A percentile compares a stretch with the other conserved stretches of the same genome.
Conservation (phyloP, 164 flowering plant genomes). For the Tetracentron sinense region DNA sequence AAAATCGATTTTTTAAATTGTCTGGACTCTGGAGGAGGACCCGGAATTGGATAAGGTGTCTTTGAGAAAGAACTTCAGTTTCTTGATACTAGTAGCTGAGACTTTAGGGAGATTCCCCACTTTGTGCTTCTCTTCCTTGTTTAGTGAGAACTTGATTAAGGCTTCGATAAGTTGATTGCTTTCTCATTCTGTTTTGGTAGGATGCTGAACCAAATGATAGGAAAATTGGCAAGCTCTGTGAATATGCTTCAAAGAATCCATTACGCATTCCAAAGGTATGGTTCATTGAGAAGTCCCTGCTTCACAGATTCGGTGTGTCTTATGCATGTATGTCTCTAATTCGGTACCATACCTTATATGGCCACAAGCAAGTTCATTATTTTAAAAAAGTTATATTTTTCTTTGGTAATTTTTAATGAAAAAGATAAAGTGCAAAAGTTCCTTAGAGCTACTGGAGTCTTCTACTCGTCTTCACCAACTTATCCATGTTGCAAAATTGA, state of each 20-base stretch:
- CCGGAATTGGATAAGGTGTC: background rate
- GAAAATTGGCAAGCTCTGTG: constrained; percentile 79
- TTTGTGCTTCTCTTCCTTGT: background rate
- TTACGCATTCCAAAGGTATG: constrained; percentile 74
- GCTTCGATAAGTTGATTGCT: background rate
- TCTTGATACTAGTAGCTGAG: background rate
- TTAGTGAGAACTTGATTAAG: background rate
- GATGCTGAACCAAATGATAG: constrained; percentile 75
- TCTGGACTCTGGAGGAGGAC: too few species aligned
- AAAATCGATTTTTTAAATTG: too few species aligned
- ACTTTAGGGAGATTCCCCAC: background rate
- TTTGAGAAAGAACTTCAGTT: background rate
- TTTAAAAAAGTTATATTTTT: background rate
- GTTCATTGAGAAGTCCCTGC: background rate
- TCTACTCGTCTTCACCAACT: background rate
- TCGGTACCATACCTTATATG: background rate
- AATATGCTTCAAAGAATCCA: constrained; percentile 75
- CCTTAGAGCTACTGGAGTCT: background rate
- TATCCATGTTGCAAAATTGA: background rate
- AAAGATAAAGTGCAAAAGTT: background rate
- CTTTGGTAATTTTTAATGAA: background rate
- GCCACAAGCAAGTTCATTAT: background rate
- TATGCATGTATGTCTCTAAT: background rate
- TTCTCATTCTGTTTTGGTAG: constrained; percentile 29
- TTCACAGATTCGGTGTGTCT: background rate